phyloP scores from a whole-genome alignment of 2,329 filamentous ascomycete genomes.

The Mollisiaceae sp. region DNA sequence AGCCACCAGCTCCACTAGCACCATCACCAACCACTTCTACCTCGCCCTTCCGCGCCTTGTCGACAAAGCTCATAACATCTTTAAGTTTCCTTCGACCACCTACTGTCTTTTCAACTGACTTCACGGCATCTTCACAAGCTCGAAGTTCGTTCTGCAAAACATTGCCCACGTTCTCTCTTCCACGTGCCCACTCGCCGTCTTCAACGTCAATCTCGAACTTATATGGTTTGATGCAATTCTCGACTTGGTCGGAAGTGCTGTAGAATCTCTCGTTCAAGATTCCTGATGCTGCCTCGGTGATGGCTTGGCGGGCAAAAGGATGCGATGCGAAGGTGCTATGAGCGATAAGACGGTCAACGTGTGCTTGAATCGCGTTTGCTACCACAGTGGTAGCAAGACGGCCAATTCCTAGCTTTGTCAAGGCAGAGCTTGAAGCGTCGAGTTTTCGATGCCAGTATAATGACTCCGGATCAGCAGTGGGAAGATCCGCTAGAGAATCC shows the following conservation, averaged over 20 bases:
- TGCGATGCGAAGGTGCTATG: conserved; percentile 87
- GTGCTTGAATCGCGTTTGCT: conserved; percentile 81
- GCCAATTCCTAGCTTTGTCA: conserved; percentile 94
- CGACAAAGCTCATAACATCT: conserved; percentile 90
- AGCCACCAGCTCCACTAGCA: conserved; percentile 86
- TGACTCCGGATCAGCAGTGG: conserved; percentile 83
- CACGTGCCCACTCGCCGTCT: conserved; percentile 84
- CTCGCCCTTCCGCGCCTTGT: conserved; percentile 86
- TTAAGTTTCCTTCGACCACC: conserved; percentile 84
- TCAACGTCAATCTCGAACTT: conserved; percentile 98
- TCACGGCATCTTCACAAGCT: conserved; percentile 81
- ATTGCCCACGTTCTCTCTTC: conserved; percentile 78
- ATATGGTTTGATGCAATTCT: conserved; percentile 99
- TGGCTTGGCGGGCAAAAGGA: conserved; percentile 91
- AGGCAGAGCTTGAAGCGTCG: conserved; percentile 84
- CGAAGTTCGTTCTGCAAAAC: conserved; percentile 87
- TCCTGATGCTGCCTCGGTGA: conserved; percentile 84
- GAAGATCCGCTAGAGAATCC: conserved; percentile 77
- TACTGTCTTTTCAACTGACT: conserved; percentile 74
- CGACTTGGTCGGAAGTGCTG: conserved; percentile 95
- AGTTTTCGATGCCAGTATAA: conserved; percentile 94
- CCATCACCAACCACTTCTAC: conserved; percentile 84
- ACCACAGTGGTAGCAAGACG: conserved; percentile 91
- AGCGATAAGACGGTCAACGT: conserved; percentile 78
- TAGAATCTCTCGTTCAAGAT: conserved; percentile 96